Evolutionary conservation across 2,329 filamentous ascomycete genomes (phyloP), one percentile per base, ranked within the genome.

Genomic region (Xylariaceae sp.): DNA sequence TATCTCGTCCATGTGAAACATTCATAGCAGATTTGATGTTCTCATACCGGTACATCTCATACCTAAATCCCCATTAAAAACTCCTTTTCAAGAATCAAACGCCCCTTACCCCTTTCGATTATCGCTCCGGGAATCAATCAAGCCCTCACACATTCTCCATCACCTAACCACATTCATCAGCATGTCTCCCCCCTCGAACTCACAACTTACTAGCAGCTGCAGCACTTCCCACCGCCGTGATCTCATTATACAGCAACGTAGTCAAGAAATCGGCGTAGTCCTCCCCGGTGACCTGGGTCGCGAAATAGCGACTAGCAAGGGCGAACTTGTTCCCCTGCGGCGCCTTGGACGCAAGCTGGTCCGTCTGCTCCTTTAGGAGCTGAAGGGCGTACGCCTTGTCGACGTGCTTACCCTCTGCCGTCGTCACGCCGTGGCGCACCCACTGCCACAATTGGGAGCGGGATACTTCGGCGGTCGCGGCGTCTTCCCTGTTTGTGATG

Each of bases 261-360:
- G 91, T 97, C 79, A 99, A 77, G 79, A 97, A 97, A 75, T 99
- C 94, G 10, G 92, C 92, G 74, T 97, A 97, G 67, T 97, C 92
- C 80, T 97, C 94, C 58, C 94, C 94, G 2, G 93, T 97, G 59
- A 97, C 89, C 81, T 99, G 94, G 51, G 85, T 80, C 39, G 90
- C 86, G 72, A 97, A 97, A 78, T 97, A 97, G 76, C 96, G 88
- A 1, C 90, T 90, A 0, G 94, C 94, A 56, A 96, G 82, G 61
- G 88, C 85, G 78, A 82, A 97, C 81, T 97, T 97, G 81, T 97
- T 94, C 59, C 92, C 92, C 80, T 89, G 88, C 54, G 87, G 84
- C 1, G 86, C 92, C 74, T 89, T 89, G 65, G 84, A 75, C 34
- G 86, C 81, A 35, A 97, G 81, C 72, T 87, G 81, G 59, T 92